Conservation (phyloP, 352 stramenopile species). For the Phytophthora megakarya region DNA sequence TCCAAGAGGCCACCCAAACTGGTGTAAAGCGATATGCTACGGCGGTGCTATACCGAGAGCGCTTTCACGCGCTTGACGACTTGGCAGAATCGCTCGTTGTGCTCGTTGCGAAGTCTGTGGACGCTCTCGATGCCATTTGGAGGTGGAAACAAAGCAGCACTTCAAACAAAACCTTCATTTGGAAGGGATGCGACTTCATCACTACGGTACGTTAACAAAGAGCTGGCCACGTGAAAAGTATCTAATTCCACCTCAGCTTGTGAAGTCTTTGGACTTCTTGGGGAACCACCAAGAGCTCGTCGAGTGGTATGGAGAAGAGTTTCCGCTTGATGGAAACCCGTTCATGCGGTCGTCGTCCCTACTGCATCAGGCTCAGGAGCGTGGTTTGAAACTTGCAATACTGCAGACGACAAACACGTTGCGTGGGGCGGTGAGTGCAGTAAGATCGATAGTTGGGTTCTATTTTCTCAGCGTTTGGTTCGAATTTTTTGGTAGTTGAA, state of each 20-base stretch:
- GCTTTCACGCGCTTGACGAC: slow-evolving; percentile 68
- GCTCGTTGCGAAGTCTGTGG: slow-evolving; percentile 38
- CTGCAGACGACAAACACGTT: slow-evolving; percentile 24
- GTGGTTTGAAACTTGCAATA: slow-evolving; percentile 28
- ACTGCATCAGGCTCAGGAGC: slow-evolving; percentile 48
- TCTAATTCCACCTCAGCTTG: slow-evolving; percentile 38
- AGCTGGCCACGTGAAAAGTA: slow-evolving; percentile 16
- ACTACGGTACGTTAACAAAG: slow-evolving; percentile 29
- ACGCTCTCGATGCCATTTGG: slow-evolving; percentile 45
- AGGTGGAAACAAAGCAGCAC: slow-evolving; percentile 35
- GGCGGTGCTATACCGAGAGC: slow-evolving; percentile 55
- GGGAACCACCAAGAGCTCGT: slow-evolving; percentile 35
- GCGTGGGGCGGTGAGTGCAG: slow-evolving; percentile 35
- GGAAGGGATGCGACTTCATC: slow-evolving; percentile 60
- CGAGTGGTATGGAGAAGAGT: slow-evolving; percentile 82
- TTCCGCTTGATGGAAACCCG: slow-evolving; percentile 66
- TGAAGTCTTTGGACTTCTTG: slow-evolving; percentile 60
- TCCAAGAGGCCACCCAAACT: slow-evolving; percentile 13
- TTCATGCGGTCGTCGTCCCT: slow-evolving; percentile 65
- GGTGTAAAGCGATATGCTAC: slow-evolving; percentile 43
- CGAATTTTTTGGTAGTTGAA: slow-evolving; percentile 26
- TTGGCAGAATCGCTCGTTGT: slow-evolving; percentile 39
- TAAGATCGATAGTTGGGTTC: background rate
- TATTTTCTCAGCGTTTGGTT: slow-evolving; percentile 17
- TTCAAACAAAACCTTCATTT: slow-evolving; percentile 46